These are phyloP conservation scores for Sporothrix luriei DNA, from an alignment of 2,329 filamentous ascomycete genomes.

Conservation along the genomic window DNA sequence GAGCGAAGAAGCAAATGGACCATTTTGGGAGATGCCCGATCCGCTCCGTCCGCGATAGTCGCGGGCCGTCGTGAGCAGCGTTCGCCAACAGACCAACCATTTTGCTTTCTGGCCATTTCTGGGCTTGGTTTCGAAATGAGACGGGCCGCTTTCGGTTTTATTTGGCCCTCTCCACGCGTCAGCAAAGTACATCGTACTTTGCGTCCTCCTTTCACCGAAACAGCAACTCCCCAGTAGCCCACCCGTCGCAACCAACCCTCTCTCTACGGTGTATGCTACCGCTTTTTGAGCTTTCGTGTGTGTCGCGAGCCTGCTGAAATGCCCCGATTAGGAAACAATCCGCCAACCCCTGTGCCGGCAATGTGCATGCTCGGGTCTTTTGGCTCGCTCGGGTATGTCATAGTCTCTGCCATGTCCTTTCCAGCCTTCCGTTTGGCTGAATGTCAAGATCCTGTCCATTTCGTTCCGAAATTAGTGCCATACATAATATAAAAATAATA, in stretches of 20 bases:
- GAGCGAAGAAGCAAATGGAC: too few relatives aligned
- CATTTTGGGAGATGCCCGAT: too few relatives aligned
- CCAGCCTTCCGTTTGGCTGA: conserved; percentile 11
- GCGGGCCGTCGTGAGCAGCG: not conserved
- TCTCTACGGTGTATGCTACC: not conserved
- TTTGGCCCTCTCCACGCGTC: too few relatives aligned
- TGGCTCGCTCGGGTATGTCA: too few relatives aligned
- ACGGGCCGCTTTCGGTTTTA: not conserved
- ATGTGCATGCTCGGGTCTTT: not conserved
- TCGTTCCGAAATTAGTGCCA: not conserved
- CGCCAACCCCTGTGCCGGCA: not conserved
- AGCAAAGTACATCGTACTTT: not conserved
- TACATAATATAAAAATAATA: not conserved
- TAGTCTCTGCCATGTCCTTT: not conserved
- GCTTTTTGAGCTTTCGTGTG: not conserved
- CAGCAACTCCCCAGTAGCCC: too few relatives aligned
- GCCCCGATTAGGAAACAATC: conserved; percentile 6
- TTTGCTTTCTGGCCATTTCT: not conserved
- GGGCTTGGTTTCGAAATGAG: not conserved
- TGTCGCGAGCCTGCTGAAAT: conserved; percentile 9
- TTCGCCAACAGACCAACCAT: conserved; percentile 3
- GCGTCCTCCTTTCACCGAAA: not conserved
- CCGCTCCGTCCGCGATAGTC: not conserved
- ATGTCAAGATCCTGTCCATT: not conserved
- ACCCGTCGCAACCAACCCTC: too few relatives aligned